Evolutionary conservation across 164 flowering plant genomes (phyloP).

Genomic region (Dillenia suffruticosa): DNA sequence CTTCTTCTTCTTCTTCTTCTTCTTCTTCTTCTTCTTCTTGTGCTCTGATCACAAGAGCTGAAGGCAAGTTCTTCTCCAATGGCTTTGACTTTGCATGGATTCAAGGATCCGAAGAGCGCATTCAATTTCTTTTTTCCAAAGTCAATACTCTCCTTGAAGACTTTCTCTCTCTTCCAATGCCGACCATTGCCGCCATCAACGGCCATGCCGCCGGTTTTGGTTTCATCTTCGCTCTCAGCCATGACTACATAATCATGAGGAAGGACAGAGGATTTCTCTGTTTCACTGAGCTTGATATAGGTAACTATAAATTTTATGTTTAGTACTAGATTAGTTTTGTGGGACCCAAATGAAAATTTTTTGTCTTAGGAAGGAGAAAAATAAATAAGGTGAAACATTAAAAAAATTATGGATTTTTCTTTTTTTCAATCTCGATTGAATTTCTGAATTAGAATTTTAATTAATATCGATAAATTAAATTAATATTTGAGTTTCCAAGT

Average conservation of each 20-base stretch:
- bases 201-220: slow-evolving; percentile 92
- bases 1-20: slow-evolving; percentile 8
- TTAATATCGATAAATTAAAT: no score
- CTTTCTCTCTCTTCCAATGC: slow-evolving; percentile 69
- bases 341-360: no score
- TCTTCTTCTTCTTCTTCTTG: no score
- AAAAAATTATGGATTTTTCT: no score
- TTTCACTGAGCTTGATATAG: slow-evolving; percentile 85
- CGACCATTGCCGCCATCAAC: slow-evolving; percentile 78
- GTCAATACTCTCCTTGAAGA: slow-evolving; percentile 33
- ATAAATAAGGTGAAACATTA: no score
- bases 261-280: slow-evolving; percentile 68
- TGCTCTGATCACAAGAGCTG: slow-evolving; percentile 63
- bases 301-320: not conserved
- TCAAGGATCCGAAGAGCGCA: slow-evolving; percentile 22
- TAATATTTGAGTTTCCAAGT: no score
- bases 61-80: slow-evolving; percentile 85
- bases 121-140: slow-evolving; percentile 16
- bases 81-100: slow-evolving; percentile 77
- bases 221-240: slow-evolving; percentile 52
- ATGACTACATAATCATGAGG: slow-evolving; percentile 80
- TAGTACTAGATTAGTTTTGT: no score
- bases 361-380: no score
- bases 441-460: no score
- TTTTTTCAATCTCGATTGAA: no score